These are phyloP conservation scores for Leishmania turanica DNA, from an alignment of 208 protist species.

Conservation along the genomic window DNA sequence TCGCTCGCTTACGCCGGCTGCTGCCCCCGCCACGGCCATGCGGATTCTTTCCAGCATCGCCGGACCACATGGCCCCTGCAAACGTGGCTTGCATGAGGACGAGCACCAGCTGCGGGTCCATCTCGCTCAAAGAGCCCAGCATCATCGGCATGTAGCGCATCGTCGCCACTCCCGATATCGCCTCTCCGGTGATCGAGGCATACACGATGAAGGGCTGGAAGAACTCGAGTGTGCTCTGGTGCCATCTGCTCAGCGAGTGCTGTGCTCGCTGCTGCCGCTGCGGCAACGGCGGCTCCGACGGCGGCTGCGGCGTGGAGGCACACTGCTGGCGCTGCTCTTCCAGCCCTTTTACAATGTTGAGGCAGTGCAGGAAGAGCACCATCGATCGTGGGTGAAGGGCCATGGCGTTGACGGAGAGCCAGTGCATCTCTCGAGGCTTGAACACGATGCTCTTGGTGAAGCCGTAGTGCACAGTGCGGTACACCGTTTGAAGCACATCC, in stretches of 20 bases:
- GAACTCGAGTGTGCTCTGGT: conserved; percentile 1
- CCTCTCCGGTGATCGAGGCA: not conserved
- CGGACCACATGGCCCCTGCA: not conserved
- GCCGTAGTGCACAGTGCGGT: not conserved
- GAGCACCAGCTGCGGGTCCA: conserved; percentile 18
- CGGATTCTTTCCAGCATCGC: not conserved
- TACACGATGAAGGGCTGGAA: conserved; percentile 19
- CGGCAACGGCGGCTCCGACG: not conserved
- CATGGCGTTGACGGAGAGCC: not conserved
- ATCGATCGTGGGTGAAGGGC: conserved; percentile 6
- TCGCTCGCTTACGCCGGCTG: not conserved
- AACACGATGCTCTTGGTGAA: not conserved
- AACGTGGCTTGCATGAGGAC: conserved; percentile 10
- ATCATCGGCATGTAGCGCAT: conserved; percentile 6
- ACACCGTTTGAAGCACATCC: conserved; percentile 6
- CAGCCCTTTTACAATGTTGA: not conserved
- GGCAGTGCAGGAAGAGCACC: conserved; percentile 2
- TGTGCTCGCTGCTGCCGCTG: not conserved
- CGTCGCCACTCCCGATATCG: not conserved
- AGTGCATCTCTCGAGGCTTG: conserved; percentile 1
- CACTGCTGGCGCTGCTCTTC: not conserved
- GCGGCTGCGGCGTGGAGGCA: not conserved
- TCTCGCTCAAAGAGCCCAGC: conserved; percentile 12
- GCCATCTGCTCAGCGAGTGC: not conserved
- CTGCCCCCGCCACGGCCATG: not conserved